Base-by-base conservation (phyloP, 768 basidiomycete genomes). In the Xerocomus spinulosus region DNA sequence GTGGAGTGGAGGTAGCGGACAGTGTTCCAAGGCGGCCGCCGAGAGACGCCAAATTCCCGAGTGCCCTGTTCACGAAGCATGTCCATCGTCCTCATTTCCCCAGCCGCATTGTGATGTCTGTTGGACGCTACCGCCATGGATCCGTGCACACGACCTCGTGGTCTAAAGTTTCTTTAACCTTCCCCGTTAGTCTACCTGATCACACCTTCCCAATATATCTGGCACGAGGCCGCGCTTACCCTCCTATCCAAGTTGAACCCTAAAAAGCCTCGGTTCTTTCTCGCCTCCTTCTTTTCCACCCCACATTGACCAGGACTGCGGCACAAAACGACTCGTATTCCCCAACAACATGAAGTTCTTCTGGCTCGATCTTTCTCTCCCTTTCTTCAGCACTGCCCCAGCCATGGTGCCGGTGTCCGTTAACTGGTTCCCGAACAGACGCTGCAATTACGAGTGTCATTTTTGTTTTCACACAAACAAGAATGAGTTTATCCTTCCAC, bases 401-500 rank as follows among this genome's bases (percentile, higher is more conserved):
- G 39, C 50, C 2, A 36, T 26, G 37, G 47, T 51, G 2, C 61
- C 61, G 13, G 49, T 63, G 1, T 63, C 61, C 1, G 62, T 62
- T 2, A 63, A 63, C 40, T 63, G 62, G 61, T 63, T 63, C 18
- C 62, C 61, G 0, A 55, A 56, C 18, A 45, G 61, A 15, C 47
- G 54, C 0, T 63, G 61, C 36, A 74, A 74, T 30, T 73, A 74
- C 18, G 50, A 60, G 5, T 71, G 71, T 30, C 59, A 66, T 3
- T 72, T 74, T 42, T 73, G 72, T 50, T 73, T 74, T 38, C 72
- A 73, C 29, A 74, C 72, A 0, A 60, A 53, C 39, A 70, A 62
- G 13, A 69, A 66, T 15, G 44, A 62, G 3, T 56, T 54, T 10
- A 68, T 71, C n/a, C 60, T 73, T 4, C 62, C 65, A 2, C 30